Base-by-base conservation (phyloP, 805 yeast genomes). In the Middelhovenomyces tepae region DNA sequence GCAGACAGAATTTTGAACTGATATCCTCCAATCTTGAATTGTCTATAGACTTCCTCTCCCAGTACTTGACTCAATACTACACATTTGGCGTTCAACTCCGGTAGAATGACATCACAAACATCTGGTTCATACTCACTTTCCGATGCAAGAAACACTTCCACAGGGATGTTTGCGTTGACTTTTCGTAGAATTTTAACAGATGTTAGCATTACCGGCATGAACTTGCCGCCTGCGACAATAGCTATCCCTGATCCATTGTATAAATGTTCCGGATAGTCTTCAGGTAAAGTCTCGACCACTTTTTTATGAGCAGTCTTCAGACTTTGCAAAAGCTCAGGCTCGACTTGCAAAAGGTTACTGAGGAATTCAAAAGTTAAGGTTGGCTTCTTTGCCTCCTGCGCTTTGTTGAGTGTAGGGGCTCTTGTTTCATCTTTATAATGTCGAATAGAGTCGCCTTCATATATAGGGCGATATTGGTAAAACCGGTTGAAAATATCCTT, bases 141-240 rank as follows among this genome's bases (percentile, higher is more conserved):
- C 23, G 72, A 67, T 6, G 94, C 93, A 43, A 86, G 73, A 43
- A 83, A 68, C 7, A 86, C 80, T 61, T 86, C 95, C 14, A 86
- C 74, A 0, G 95, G 95, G 23, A 79, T 56, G 9, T 64, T 65
- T 2, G 81, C 73, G 2, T 89, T 85, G 5, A 69, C 60, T 24
- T 74, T 71, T 47, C 94, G 62, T 32, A 85, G 55, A 40, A 77
- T 67, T 46, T 70, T 70, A 35, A 84, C 68, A 7, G 83, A 73
- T 16, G 80, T 59, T 24, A 80, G 57, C 4, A 84, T 73, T 45
- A 78, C 64, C 68, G 89, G 78, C 40, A 81, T 74, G 56, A 74
- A 80, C 45, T 69, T 71, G 3, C 87, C 91, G 27, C 94, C 94
- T 22, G 89, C 93, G 19, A 82, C 87, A 47, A 65, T 75, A 17